Percentiles rank a stretch among this genome's conserved stretches.
Evolutionary conservation across 2,329 filamentous ascomycete species (phyloP).

Genomic region (Fusarium sp.): DNA sequence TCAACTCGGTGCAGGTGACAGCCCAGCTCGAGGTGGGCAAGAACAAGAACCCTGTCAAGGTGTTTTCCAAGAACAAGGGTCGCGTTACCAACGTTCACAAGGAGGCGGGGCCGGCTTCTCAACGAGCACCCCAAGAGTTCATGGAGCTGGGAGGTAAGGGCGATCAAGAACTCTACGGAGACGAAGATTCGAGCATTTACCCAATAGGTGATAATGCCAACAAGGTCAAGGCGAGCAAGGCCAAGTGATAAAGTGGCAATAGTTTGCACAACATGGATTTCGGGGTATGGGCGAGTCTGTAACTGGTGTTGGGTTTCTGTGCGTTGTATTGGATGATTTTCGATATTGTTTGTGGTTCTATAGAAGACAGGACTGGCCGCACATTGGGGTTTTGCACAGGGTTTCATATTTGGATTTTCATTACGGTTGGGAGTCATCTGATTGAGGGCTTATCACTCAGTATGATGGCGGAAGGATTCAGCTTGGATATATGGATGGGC

Average conservation of each 20-base stretch:
- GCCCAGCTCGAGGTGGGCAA: conserved; percentile 63
- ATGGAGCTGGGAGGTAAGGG: conserved; percentile 85
- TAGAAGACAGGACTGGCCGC: conserved; percentile 21
- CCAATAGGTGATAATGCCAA: conserved; percentile 46
- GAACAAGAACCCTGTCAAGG: conserved; percentile 69
- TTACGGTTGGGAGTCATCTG: not conserved
- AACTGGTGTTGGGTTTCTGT: conserved; percentile 19
- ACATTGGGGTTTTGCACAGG: conserved; percentile 6
- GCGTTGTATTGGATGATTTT: not conserved
- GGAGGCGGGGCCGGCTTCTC: conserved; percentile 72
- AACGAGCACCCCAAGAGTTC: conserved; percentile 76
- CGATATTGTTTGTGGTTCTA: conserved; percentile 10
- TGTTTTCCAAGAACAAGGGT: conserved; percentile 74
- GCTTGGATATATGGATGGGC: conserved; percentile 1
- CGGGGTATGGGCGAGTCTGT: not conserved
- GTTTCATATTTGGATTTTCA: not conserved
- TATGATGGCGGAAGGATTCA: not conserved
- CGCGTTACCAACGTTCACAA: conserved; percentile 52
- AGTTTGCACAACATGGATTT: conserved; percentile 2
- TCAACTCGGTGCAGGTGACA: conserved; percentile 74
- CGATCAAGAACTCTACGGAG: conserved; percentile 77
- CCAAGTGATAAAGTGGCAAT: conserved; percentile 24
- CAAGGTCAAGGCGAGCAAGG: conserved; percentile 46
- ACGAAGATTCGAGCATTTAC: conserved; percentile 65
- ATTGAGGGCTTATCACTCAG: not conserved